A percentile compares a stretch with the other conserved stretches of the same genome.
phyloP scores from a whole-genome alignment of 1,284 basidiomycete genomes.

The Athelia psychrophila region DNA sequence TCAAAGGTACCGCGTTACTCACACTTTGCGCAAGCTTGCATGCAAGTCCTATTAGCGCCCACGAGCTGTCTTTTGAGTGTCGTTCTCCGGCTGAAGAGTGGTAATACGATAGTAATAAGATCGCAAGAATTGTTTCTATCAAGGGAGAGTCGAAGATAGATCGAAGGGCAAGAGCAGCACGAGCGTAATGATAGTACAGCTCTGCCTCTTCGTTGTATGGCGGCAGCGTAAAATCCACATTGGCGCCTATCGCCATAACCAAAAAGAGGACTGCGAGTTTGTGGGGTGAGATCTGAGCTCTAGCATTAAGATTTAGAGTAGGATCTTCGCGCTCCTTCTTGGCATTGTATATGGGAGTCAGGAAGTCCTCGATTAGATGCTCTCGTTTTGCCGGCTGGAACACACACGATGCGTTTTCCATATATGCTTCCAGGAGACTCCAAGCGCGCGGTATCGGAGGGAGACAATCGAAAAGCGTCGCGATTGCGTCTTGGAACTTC shows the following conservation, averaged over 20 bases:
- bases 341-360: too few relatives aligned
- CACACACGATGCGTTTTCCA: too few relatives aligned
- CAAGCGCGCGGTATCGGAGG: too few relatives aligned
- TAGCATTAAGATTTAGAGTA: conserved; percentile 9
- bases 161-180: conserved; percentile 54
- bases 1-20: conserved; percentile 22
- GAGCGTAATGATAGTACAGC: conserved; percentile 54
- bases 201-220: conserved; percentile 59
- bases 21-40: conserved; percentile 58
- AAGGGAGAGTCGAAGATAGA: conserved; percentile 63
- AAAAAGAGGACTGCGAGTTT: conserved; percentile 55
- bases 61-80: conserved; percentile 51
- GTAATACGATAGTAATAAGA: conserved; percentile 51
- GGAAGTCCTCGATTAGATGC: too few relatives aligned
- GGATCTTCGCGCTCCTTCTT: too few relatives aligned
- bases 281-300: conserved; percentile 43
- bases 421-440: too few relatives aligned
- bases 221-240: conserved; percentile 61
- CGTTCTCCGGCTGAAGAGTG: conserved; percentile 50
- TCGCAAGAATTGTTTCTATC: conserved; percentile 57
- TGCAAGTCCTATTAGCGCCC: conserved; percentile 47
- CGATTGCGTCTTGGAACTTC: too few relatives aligned
- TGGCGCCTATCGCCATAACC: conserved; percentile 57
- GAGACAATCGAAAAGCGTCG: too few relatives aligned
- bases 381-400: too few relatives aligned